Evolutionary conservation across 305 asterid species (phyloP).

Genomic region (Fraxinus sp.): DNA sequence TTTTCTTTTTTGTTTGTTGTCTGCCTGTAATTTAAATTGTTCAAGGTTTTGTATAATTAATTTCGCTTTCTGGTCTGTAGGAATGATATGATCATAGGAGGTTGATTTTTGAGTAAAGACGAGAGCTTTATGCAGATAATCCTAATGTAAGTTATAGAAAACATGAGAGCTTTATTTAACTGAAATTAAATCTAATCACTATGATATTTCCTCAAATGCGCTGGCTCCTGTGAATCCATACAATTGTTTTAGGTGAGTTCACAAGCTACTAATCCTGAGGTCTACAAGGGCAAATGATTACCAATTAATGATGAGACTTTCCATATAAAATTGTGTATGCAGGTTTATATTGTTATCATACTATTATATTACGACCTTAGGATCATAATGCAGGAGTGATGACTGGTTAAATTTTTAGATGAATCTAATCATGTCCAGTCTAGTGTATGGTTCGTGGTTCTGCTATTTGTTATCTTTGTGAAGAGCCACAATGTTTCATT

Average conservation of each 20-base stretch:
- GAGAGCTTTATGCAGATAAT: background rate
- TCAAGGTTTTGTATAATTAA: background rate
- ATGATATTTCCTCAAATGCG: background rate
- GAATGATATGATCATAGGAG: conserved; percentile 10
- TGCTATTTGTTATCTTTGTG: background rate
- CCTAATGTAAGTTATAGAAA: background rate
- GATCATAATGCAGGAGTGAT: background rate
- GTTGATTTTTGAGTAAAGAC: conserved; percentile 5
- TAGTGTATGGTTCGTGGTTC: conserved; percentile 11
- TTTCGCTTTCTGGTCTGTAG: conserved; percentile 7
- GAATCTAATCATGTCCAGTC: background rate
- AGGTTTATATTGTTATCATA: background rate
- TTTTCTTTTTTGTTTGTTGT: background rate
- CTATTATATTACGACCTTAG: background rate
- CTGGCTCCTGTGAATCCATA: background rate
- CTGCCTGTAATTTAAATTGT: background rate
- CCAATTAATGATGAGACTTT: background rate
- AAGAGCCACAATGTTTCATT: too few relatives aligned
- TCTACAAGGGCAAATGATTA: background rate
- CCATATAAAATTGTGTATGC: background rate
- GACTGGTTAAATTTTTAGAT: conserved; percentile 2
- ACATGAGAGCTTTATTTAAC: background rate
- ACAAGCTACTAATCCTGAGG: background rate
- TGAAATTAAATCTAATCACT: background rate
- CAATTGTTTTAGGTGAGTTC: background rate